These are phyloP conservation scores for Coprinopsis marcescibilis DNA, from an alignment of 768 basidiomycete species.

Conservation along the genomic window DNA sequence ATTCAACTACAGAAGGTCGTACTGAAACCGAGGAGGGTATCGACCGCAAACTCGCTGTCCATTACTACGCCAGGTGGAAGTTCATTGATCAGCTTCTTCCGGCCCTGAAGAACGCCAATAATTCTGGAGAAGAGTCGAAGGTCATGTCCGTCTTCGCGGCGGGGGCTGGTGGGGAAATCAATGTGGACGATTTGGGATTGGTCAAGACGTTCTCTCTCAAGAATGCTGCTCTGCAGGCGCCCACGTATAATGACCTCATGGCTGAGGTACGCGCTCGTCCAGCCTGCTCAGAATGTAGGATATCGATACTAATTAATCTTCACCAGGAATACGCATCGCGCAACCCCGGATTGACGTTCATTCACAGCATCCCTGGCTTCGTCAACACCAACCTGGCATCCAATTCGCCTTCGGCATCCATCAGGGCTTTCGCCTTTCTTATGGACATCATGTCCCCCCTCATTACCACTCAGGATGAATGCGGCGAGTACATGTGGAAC, in stretches of 20 bases:
- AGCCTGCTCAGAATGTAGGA: background rate
- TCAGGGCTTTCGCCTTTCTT: constrained; percentile 19
- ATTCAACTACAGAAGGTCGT: constrained; percentile 32
- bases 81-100: constrained; percentile 43
- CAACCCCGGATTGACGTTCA: constrained; percentile 28
- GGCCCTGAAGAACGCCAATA: constrained; percentile 36
- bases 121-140: constrained; percentile 44
- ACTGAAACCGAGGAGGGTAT: constrained; percentile 29
- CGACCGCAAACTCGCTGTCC: constrained; percentile 31
- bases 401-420: constrained; percentile 20
- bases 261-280: constrained; percentile 34
- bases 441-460: constrained; percentile 20
- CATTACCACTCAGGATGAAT: constrained; percentile 19
- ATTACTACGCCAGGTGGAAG: constrained; percentile 49
- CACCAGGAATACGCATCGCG: constrained; percentile 27
- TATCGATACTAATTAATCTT: background rate
- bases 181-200: constrained; percentile 42
- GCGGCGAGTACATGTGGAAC: constrained; percentile 36
- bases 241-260: constrained; percentile 52
- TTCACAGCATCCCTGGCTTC: constrained; percentile 31
- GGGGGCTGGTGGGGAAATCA: constrained; percentile 30
- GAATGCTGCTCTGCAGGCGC: constrained; percentile 27
- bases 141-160: constrained; percentile 41
- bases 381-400: constrained; percentile 30
- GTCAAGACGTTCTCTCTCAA: constrained; percentile 37